These are phyloP conservation scores for Alternaria conjuncta DNA, from an alignment of 2,329 filamentous ascomycete genomes.

Conservation along the genomic window DNA sequence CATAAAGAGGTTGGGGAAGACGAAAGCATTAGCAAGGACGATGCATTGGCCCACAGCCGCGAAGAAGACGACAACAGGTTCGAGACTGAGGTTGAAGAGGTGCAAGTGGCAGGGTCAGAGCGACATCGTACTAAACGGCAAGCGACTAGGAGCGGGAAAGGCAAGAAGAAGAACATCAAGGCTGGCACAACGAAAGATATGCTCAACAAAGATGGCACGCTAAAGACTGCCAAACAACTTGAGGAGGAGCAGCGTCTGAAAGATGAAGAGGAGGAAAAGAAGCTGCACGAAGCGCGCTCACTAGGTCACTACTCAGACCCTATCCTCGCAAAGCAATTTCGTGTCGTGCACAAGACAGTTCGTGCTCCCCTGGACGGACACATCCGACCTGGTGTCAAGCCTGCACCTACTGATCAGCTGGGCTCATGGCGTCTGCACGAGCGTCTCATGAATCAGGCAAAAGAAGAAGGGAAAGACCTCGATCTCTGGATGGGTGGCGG, in stretches of 20 bases:
- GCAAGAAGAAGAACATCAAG: neutral
- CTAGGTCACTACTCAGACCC: neutral
- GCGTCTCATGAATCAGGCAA: neutral
- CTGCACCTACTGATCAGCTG: neutral
- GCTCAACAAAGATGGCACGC: neutral
- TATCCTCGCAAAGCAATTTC: neutral
- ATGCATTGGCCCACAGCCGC: neutral
- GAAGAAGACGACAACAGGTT: neutral
- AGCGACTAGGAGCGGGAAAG: neutral
- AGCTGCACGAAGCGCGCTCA: neutral
- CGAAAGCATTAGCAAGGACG: neutral
- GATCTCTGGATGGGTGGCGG: neutral
- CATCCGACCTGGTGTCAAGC: neutral
- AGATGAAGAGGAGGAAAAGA: neutral
- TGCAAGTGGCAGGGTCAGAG: neutral
- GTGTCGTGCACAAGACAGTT: neutral
- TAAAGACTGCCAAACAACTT: neutral
- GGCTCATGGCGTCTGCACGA: neutral
- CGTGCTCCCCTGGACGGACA: neutral
- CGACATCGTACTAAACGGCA: neutral
- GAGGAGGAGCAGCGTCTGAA: neutral
- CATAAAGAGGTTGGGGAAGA: neutral
- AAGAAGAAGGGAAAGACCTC: neutral
- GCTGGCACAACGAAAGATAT: neutral
- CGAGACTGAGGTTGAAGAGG: neutral